Evolutionary conservation across 768 basidiomycete species (phyloP), one percentile per base, ranked within the genome.

Genomic region (Psilocybe azurescens): DNA sequence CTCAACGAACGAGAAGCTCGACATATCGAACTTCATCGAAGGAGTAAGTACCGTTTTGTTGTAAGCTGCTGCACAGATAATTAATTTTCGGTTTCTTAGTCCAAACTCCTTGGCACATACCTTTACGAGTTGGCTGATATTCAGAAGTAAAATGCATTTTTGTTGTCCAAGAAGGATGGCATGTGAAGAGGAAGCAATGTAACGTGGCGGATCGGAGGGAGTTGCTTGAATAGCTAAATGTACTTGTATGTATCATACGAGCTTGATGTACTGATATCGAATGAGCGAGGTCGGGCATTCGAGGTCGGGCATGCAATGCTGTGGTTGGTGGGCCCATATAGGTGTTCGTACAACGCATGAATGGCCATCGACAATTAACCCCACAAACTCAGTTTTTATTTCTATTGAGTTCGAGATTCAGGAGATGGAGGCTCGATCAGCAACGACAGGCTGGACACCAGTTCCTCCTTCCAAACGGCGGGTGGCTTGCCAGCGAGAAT

Each of bases 1-100:
- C 76, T 93, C 92, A 56, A 95, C 92, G 10, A 96, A 97, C 74
- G 97, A 98, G 83, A 99, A 99, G 76, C 80, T 99, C 56, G 95
- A 99, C 76, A 80, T 80, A 56, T 87, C 86, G 52, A 99, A 99
- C 80, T 97, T 89, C 76, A 89, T 97, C 63, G 79, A 93, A 74
- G 91, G 90, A 70, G 93, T 90, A 75, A 73, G 87, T 47, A 29
- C 38, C 51, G 6, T 30, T 18, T 29, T 20, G n/a, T 8, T 18
- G 52, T 53, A 16, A n/a, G 28, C 44, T 24, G 14, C 29, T 33
- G 30, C 14, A 54, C 24, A 39, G 39, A 13, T 55, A 39, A 7
- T 20, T 49, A 30, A 55, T 30, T 33, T 18, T 4, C 5, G 24
- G 30, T 28, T 20, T 44, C 54, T 14, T 67, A 89, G 86, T 87